Conservation (phyloP, 768 basidiomycete species). For the Lentinula raphanica region DNA sequence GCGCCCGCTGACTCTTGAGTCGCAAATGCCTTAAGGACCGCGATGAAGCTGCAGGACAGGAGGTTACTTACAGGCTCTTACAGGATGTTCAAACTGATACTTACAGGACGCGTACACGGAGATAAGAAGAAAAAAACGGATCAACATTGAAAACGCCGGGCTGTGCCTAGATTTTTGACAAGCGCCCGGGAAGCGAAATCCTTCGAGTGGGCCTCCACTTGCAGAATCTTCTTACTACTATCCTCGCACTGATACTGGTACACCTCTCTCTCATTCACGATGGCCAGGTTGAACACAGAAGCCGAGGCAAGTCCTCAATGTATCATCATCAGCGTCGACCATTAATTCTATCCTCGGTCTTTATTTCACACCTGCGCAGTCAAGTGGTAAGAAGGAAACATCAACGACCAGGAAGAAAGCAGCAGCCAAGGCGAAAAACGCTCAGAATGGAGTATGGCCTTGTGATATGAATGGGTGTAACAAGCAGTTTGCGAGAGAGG, state of each 20-base stretch:
- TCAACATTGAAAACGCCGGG: not conserved
- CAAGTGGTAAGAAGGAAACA: not conserved
- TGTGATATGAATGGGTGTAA: conserved; percentile 79
- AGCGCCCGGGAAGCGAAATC: not conserved
- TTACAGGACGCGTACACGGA: no score
- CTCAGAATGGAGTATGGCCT: conserved; percentile 45
- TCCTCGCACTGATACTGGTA: not conserved
- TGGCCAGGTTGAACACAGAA: not conserved
- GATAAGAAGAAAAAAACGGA: no score
- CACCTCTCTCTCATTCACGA: not conserved
- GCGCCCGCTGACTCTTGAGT: no score
- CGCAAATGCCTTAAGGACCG: no score
- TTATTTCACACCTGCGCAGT: conserved; percentile 3
- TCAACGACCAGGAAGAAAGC: conserved; percentile 3
- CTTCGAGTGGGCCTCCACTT: not conserved
- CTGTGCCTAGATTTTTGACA: not conserved
- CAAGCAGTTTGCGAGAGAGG: conserved; percentile 79
- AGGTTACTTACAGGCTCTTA: no score
- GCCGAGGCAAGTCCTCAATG: not conserved
- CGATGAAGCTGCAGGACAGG: no score
- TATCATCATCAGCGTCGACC: not conserved
- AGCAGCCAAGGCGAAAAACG: not conserved
- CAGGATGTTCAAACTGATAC: no score
- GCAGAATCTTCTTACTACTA: not conserved
- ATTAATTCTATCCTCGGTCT: not conserved